Conservation (phyloP, 495 filamentous ascomycete genomes). For the Oidiodendron maius region DNA sequence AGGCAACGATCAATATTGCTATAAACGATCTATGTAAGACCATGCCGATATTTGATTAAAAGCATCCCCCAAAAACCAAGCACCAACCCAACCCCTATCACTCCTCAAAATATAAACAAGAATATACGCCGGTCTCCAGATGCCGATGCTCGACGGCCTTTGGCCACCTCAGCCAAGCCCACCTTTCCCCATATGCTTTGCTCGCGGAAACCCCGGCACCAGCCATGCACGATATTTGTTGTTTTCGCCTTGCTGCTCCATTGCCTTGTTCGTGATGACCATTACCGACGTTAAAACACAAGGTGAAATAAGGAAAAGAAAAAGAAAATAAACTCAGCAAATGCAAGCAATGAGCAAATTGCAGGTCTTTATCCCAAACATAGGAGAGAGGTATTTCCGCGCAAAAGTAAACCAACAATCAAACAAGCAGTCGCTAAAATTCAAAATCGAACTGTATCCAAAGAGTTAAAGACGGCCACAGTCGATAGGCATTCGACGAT, state of each 20-base stretch:
- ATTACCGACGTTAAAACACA: too few relatives aligned
- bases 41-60: neutral
- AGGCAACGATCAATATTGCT: too few relatives aligned
- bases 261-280: too few relatives aligned
- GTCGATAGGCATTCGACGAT: too few relatives aligned
- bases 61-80: neutral
- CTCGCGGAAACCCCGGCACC: neutral
- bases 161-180: neutral
- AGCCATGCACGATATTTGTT: neutral
- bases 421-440: neutral
- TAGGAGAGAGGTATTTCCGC: neutral
- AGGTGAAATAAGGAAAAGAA: neutral
- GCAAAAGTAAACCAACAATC: neutral
- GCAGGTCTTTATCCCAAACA: neutral
- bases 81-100: neutral
- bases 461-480: neutral
- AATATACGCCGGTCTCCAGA: neutral
- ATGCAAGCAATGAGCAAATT: neutral
- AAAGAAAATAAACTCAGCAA: neutral
- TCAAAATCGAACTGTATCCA: neutral
- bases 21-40: neutral
- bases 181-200: neutral
- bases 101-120: neutral
- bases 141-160: neutral
- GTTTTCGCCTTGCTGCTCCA: neutral